A percentile compares a stretch with the other conserved stretches of the same genome.
Conservation (phyloP, 208 protist species). For the Phytomonas sp. region DNA sequence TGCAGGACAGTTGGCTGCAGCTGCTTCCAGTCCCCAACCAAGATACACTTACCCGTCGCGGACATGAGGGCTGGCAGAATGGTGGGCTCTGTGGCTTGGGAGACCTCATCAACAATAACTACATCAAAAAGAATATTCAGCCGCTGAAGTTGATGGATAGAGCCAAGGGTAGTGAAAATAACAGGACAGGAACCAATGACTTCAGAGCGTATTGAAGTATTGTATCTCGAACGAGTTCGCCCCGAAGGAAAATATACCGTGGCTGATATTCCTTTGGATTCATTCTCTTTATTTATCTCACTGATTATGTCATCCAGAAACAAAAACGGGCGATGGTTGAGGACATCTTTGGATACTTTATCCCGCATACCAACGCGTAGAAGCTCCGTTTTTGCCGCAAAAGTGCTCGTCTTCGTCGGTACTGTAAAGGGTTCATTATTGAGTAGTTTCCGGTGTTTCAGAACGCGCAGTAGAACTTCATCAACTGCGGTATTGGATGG, state of each 20-base stretch:
- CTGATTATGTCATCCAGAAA: conserved; percentile 58
- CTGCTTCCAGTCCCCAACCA: conserved; percentile 88
- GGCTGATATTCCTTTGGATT: neutral
- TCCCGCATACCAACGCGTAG: conserved; percentile 66
- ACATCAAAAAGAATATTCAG: conserved; percentile 53
- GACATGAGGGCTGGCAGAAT: conserved; percentile 66
- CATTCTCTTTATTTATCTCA: neutral
- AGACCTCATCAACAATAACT: conserved; percentile 89
- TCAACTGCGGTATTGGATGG: conserved; percentile 86
- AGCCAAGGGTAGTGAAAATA: conserved; percentile 75
- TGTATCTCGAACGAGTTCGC: neutral
- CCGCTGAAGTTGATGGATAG: conserved; percentile 51
- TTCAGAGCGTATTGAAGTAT: conserved; percentile 13
- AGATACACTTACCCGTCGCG: conserved; percentile 36
- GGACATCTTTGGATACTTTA: conserved; percentile 46
- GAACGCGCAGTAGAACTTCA: conserved; percentile 62
- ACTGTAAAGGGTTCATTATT: neutral
- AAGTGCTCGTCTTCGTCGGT: neutral
- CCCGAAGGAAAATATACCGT: neutral
- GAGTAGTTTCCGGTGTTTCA: conserved; percentile 25
- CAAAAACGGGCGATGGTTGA: conserved; percentile 28
- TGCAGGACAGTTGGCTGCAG: conserved; percentile 86
- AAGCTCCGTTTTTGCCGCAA: conserved; percentile 16
- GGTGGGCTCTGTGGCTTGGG: conserved; percentile 86
- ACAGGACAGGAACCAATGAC: conserved; percentile 30